Evolutionary conservation across 129 eudicot species (phyloP).

Genomic region (Flaveria trinervia): DNA sequence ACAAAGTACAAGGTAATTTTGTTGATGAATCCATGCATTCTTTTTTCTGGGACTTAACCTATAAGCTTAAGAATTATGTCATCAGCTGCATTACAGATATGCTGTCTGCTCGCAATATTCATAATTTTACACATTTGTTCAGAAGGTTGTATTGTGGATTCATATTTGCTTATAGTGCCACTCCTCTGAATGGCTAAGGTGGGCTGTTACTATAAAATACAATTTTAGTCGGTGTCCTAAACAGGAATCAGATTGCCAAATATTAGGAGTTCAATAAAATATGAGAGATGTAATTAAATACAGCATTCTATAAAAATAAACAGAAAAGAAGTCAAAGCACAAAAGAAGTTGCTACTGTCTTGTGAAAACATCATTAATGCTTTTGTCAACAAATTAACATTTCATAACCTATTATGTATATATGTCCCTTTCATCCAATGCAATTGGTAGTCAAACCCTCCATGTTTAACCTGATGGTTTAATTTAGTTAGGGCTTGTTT

Average conservation of each 20-base stretch:
- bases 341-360: slow-evolving; percentile 10
- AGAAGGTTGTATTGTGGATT: not conserved
- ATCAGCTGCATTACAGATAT: slow-evolving; percentile 4
- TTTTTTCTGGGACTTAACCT: not conserved
- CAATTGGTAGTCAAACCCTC: slow-evolving; percentile 6
- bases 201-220: not conserved
- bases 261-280: slow-evolving; percentile 1
- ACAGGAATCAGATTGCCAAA: slow-evolving; percentile 10
- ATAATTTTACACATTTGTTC: not conserved
- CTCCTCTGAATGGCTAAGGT: not conserved
- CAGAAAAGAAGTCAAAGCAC: not conserved
- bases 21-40: not conserved
- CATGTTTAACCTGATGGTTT: slow-evolving; percentile 16
- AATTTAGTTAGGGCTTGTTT: slow-evolving; percentile 16
- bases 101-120: not conserved
- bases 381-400: not conserved
- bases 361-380: slow-evolving; percentile 2
- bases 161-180: not conserved
- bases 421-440: not conserved
- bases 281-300: slow-evolving; percentile 8
- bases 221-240: not conserved
- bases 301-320: not conserved
- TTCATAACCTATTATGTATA: not conserved
- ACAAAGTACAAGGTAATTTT: not conserved
- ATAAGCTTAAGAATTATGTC: not conserved